Percentiles rank a stretch among this genome's conserved stretches.
Conservation (phyloP, 345 rosid genomes). For the Brassica cretica region DNA sequence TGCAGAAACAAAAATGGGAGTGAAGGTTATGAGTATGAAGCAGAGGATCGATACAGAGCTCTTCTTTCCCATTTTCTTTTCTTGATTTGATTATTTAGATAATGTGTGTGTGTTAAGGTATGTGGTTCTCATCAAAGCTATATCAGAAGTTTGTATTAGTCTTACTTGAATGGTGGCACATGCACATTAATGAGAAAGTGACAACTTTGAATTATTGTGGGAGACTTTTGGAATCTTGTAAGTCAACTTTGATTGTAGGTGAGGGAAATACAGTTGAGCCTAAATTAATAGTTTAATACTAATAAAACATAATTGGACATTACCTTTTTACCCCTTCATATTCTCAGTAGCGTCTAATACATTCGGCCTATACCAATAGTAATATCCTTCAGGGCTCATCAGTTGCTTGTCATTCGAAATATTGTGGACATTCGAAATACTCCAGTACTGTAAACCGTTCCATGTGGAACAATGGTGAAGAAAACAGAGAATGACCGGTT, state of each 20-base stretch:
- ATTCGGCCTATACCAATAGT: neutral
- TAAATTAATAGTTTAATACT: neutral
- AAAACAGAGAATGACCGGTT: too few relatives aligned
- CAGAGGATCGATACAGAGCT: constrained; percentile 19
- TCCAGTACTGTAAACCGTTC: too few relatives aligned
- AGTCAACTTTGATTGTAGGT: neutral
- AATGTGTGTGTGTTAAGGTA: neutral
- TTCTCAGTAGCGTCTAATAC: neutral
- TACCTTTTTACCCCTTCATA: neutral
- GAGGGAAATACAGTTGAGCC: neutral
- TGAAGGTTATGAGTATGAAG: constrained; percentile 17
- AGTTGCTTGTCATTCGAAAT: neutral
- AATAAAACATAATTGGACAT: neutral
- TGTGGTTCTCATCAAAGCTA: neutral
- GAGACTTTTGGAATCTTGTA: neutral
- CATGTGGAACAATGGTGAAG: too few relatives aligned
- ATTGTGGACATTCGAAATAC: too few relatives aligned
- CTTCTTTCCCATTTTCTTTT: constrained; percentile 7
- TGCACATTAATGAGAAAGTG: neutral
- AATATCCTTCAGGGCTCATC: neutral
- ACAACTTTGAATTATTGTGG: neutral
- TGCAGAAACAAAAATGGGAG: constrained; percentile 9
- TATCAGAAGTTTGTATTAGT: neutral
- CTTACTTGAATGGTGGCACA: neutral
- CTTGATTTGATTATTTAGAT: neutral